These are phyloP conservation scores for Podospora tetraspora DNA, from an alignment of 495 filamentous ascomycete genomes.

Conservation along the genomic window DNA sequence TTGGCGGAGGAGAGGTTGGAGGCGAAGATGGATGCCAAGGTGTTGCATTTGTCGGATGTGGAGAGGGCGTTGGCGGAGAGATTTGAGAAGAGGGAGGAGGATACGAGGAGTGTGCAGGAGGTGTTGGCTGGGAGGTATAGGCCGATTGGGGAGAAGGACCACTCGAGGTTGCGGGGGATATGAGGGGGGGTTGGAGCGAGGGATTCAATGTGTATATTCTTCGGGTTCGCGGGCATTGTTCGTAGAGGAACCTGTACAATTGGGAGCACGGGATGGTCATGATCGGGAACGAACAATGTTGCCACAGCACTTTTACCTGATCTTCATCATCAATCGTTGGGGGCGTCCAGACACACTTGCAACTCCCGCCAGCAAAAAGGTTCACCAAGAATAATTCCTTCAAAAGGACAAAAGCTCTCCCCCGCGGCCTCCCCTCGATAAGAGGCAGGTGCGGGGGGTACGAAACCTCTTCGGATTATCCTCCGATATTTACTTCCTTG, in stretches of 20 bases:
- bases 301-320: too few relatives aligned
- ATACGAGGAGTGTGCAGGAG: slow-evolving; percentile 40
- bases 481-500: too few relatives aligned
- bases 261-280: background rate
- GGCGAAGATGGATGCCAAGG: slow-evolving; percentile 23
- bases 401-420: too few relatives aligned
- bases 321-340: too few relatives aligned
- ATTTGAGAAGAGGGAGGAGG: slow-evolving; percentile 34
- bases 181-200: background rate
- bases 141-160: slow-evolving; percentile 39
- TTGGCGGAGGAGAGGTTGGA: slow-evolving; percentile 26
- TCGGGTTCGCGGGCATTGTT: background rate
- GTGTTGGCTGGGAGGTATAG: slow-evolving; percentile 44
- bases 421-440: too few relatives aligned
- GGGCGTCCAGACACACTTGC: background rate
- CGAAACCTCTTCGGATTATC: too few relatives aligned
- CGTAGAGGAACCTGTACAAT: background rate
- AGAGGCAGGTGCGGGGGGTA: too few relatives aligned
- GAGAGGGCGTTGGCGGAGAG: slow-evolving; percentile 45
- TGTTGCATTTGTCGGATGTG: slow-evolving; percentile 33
- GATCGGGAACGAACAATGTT: background rate
- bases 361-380: background rate
- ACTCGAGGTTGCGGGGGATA: slow-evolving; percentile 24
- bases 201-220: background rate
- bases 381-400: too few relatives aligned